Base-by-base conservation (phyloP, 2,329 filamentous ascomycete genomes). In the Neofusicoccum ribis region DNA sequence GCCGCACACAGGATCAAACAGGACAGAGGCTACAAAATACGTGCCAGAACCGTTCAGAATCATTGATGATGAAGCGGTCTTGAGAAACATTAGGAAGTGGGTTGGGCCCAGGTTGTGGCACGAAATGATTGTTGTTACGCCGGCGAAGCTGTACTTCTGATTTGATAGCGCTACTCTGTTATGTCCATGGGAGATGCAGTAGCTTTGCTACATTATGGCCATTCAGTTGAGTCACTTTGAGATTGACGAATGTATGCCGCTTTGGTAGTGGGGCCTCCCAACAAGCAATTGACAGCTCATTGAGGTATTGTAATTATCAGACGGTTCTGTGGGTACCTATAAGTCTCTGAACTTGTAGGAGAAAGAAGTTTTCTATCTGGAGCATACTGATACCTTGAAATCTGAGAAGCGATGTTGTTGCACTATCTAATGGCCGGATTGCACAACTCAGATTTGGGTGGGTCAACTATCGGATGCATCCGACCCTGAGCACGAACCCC, bases 221-320 rank as follows among this genome's bases (percentile, higher is more conserved):
- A 44, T 44, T 14, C 15, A 7, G 41, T 7, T 15, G 4, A 44
- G 17, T 6, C 15, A n/a, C 17, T 17, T 14, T 15, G 27, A 50
- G 77, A 75, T 0, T 70, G 85, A 0, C 65, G 23, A 77, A 81
- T 58, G 87, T 89, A 89, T 86, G 86, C 86, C 0, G 76, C 27
- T 31, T 31, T 31, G 27, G 4, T 31, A 31, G 27, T 31, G 27
- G 1, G 27, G 5, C 27, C 6, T 6, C 5, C 5, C 27, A 5
- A 31, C 27, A 6, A 5, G 6, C 27, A 6, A 1, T 31, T 31
- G 6, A 6, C 27, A 31, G 27, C 27, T 31, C 27, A 5, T 31
- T 31, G 6, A 31, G 27, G 27, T 31, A 23, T 31, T 31, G 27
- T 31, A 5, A 6, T 6, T 5, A 5, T 31, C 27, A 6, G 4